These are phyloP conservation scores for Monilinia fructigena DNA, from an alignment of 2,329 filamentous ascomycete genomes.

Conservation along the genomic window DNA sequence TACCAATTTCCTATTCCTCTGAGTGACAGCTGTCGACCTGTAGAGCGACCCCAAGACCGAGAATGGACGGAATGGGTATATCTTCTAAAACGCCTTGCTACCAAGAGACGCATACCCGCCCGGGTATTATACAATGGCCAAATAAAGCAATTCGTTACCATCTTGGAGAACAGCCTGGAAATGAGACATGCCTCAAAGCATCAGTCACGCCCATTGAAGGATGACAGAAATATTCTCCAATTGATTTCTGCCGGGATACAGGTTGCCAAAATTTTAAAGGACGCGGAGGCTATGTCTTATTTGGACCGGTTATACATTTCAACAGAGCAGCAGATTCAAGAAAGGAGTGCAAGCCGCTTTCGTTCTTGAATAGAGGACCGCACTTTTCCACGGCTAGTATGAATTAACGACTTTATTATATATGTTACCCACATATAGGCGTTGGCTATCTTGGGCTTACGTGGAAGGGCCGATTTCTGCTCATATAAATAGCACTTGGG, in stretches of 20 bases:
- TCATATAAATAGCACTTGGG: no score
- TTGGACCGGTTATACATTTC: constrained; percentile 78
- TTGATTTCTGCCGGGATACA: constrained; percentile 84
- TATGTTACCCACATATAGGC: constrained; percentile 19
- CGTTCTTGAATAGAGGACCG: constrained; percentile 29
- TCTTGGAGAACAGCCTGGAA: constrained; percentile 83
- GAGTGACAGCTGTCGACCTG: constrained; percentile 72
- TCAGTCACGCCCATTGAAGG: constrained; percentile 78
- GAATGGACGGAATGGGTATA: constrained; percentile 95
- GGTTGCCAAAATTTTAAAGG: constrained; percentile 83
- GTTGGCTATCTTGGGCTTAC: constrained; percentile 1
- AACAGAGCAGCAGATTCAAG: constrained; percentile 76
- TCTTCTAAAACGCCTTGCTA: constrained; percentile 79
- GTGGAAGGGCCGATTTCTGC: neutral
- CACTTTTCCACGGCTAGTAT: constrained; percentile 22
- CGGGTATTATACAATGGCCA: constrained; percentile 83
- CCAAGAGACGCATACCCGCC: constrained; percentile 80
- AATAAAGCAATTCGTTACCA: constrained; percentile 87
- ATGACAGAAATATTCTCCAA: constrained; percentile 85
- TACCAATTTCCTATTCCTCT: constrained; percentile 88
- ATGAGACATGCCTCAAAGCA: constrained; percentile 85
- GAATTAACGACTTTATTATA: constrained; percentile 32
- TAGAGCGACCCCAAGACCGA: constrained; percentile 71
- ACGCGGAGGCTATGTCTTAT: constrained; percentile 42
- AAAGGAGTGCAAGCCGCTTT: constrained; percentile 49